phyloP scores from a whole-genome alignment of 2,329 filamentous ascomycete species.

The Bipolaris gigantea region DNA sequence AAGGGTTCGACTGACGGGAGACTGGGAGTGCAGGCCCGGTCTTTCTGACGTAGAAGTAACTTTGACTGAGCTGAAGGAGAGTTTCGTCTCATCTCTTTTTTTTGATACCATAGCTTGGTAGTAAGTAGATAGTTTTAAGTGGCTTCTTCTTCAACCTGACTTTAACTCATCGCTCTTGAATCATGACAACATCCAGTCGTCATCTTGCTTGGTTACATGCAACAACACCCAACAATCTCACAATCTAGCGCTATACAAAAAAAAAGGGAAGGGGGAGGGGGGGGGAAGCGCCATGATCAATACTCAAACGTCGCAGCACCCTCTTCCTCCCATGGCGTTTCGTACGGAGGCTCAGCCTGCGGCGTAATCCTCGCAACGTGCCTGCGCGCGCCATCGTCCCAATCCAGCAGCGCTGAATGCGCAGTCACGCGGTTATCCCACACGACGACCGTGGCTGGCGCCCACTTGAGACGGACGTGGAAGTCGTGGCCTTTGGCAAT shows the following conservation, averaged over 20 bases:
- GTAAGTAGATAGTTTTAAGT: constrained; percentile 4
- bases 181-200: not conserved
- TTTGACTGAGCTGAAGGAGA: not conserved
- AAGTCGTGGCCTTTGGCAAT: constrained; percentile 72
- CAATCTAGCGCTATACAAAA: too few relatives aligned
- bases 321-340: constrained; percentile 57
- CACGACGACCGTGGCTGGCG: constrained; percentile 75
- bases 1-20: constrained; percentile 4
- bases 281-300: too few relatives aligned
- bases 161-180: not conserved
- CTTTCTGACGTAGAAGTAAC: constrained; percentile 2
- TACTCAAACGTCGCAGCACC: constrained; percentile 24
- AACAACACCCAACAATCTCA: not conserved
- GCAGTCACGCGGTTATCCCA: constrained; percentile 84
- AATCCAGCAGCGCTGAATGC: constrained; percentile 80
- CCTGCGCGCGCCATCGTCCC: constrained; percentile 75
- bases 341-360: constrained; percentile 75
- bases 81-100: not conserved
- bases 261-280: too few relatives aligned
- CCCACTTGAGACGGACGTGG: constrained; percentile 76
- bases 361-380: constrained; percentile 82
- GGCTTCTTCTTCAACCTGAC: not conserved
- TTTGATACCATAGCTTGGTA: not conserved
- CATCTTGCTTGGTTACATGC: not conserved
- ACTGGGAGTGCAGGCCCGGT: constrained; percentile 39